Conservation (phyloP, 192 early-diverging fungal species). For the Gonapodya prolifera region DNA sequence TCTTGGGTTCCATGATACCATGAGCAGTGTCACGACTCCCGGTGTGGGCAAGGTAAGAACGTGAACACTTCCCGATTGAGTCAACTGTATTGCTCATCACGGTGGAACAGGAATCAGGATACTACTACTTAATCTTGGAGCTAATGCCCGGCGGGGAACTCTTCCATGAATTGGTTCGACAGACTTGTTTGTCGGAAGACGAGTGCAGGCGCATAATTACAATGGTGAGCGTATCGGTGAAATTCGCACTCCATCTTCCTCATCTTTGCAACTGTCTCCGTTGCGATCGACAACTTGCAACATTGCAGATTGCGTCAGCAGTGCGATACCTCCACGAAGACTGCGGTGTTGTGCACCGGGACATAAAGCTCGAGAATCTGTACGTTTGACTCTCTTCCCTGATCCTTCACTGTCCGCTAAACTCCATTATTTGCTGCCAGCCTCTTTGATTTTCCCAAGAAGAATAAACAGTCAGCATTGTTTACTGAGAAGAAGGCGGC, state of each 20-base stretch:
- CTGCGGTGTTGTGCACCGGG: constrained; percentile 70
- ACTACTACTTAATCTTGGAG: constrained; percentile 72
- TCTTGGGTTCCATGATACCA: constrained; percentile 61
- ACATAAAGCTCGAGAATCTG: constrained; percentile 92
- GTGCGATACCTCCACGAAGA: constrained; percentile 75
- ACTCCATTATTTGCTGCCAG: too few relatives aligned
- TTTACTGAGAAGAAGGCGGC: background rate
- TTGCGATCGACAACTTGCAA: background rate
- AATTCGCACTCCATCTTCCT: too few relatives aligned
- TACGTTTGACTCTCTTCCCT: constrained; percentile 60
- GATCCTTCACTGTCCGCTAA: constrained; percentile 26
- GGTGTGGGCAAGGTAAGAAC: background rate
- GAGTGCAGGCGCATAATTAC: background rate
- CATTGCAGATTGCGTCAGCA: constrained; percentile 65
- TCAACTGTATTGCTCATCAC: too few relatives aligned
- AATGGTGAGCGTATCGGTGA: background rate
- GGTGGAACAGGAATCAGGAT: constrained; percentile 21
- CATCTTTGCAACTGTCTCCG: background rate
- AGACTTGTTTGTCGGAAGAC: constrained; percentile 38
- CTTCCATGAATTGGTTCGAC: constrained; percentile 70
- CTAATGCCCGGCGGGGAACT: constrained; percentile 80
- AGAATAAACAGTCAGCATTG: too few relatives aligned
- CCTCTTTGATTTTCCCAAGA: background rate
- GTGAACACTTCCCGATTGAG: too few relatives aligned
- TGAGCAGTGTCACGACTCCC: background rate